These are phyloP conservation scores for Schizochytrium sp. DNA, from an alignment of 108 stramenopile species.

Conservation along the genomic window DNA sequence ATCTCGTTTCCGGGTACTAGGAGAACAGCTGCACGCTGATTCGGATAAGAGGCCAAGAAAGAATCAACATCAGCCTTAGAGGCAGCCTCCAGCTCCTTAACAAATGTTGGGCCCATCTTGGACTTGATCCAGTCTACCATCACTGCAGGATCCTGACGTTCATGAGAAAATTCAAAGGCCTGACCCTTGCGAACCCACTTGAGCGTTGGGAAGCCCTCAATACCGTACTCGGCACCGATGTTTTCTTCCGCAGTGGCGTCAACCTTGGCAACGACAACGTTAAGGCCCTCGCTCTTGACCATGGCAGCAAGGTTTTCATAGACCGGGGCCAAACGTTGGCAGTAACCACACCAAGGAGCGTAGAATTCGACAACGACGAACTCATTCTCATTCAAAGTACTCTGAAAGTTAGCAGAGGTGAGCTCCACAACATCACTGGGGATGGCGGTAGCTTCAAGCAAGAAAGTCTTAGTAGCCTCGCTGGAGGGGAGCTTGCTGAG, in stretches of 20 bases:
- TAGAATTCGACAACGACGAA: slow-evolving; percentile 82
- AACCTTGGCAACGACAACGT: slow-evolving; percentile 78
- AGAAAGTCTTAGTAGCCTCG: not conserved
- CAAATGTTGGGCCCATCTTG: slow-evolving; percentile 32
- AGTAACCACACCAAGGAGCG: slow-evolving; percentile 84
- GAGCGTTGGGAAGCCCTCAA: slow-evolving; percentile 77
- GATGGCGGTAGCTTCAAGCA: slow-evolving; percentile 21
- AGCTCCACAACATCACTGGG: slow-evolving; percentile 70
- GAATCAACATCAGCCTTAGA: not conserved
- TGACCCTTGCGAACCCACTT: slow-evolving; percentile 72
- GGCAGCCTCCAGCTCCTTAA: not conserved
- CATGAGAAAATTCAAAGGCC: not conserved
- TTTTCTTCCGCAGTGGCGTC: slow-evolving; percentile 79
- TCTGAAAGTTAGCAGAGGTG: slow-evolving; percentile 66
- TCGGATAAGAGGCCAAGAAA: not conserved
- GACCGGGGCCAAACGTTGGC: slow-evolving; percentile 75
- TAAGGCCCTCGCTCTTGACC: not conserved
- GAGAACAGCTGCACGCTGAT: not conserved
- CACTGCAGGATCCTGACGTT: not conserved
- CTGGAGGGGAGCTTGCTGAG: slow-evolving; percentile 62
- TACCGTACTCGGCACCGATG: slow-evolving; percentile 67
- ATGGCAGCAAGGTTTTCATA: slow-evolving; percentile 75
- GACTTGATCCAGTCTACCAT: not conserved
- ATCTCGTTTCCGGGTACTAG: not conserved
- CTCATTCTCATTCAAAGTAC: slow-evolving; percentile 66